Percentiles rank a stretch among this genome's conserved stretches.
Conservation (phyloP, 2,329 filamentous ascomycete genomes). For the Fusarium tupiense region DNA sequence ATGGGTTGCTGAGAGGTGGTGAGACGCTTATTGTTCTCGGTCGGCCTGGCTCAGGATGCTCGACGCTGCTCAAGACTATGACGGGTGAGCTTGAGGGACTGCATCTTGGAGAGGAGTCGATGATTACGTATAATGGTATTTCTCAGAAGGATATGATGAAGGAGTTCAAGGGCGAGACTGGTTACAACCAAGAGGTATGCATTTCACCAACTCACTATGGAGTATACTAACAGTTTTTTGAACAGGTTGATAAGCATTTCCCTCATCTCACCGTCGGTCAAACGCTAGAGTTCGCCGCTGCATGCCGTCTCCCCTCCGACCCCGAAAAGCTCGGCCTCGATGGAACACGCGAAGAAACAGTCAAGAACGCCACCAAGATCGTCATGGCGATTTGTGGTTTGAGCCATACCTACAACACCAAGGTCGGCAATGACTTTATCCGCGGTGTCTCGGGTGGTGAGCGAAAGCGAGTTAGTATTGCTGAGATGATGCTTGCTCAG, state of each 20-base stretch:
- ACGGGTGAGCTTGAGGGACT: slow-evolving; percentile 56
- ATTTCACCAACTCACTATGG: too few relatives aligned
- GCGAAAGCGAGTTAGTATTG: slow-evolving; percentile 83
- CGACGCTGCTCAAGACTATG: slow-evolving; percentile 22
- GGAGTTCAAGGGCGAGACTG: slow-evolving; percentile 71
- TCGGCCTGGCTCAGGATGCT: slow-evolving; percentile 53
- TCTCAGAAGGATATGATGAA: slow-evolving; percentile 62
- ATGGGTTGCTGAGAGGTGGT: slow-evolving; percentile 12
- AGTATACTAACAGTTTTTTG: neutral
- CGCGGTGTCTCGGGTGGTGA: slow-evolving; percentile 78
- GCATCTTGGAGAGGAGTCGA: slow-evolving; percentile 58
- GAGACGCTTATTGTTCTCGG: slow-evolving; percentile 29
- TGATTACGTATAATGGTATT: slow-evolving; percentile 72
- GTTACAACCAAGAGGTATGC: slow-evolving; percentile 77
- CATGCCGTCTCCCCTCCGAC: slow-evolving; percentile 73
- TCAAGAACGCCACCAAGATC: slow-evolving; percentile 70
- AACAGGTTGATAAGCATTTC: slow-evolving; percentile 75
- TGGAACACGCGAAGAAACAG: slow-evolving; percentile 67
- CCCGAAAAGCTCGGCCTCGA: slow-evolving; percentile 63
- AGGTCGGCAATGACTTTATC: slow-evolving; percentile 78
- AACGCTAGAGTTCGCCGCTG: slow-evolving; percentile 77
- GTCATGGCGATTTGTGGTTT: slow-evolving; percentile 79
- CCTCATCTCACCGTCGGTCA: slow-evolving; percentile 80
- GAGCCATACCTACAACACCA: slow-evolving; percentile 76
- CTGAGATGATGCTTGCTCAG: slow-evolving; percentile 76